Base-by-base conservation (phyloP, 179 eudicot genomes). In the Heliamphora pulchella region DNA sequence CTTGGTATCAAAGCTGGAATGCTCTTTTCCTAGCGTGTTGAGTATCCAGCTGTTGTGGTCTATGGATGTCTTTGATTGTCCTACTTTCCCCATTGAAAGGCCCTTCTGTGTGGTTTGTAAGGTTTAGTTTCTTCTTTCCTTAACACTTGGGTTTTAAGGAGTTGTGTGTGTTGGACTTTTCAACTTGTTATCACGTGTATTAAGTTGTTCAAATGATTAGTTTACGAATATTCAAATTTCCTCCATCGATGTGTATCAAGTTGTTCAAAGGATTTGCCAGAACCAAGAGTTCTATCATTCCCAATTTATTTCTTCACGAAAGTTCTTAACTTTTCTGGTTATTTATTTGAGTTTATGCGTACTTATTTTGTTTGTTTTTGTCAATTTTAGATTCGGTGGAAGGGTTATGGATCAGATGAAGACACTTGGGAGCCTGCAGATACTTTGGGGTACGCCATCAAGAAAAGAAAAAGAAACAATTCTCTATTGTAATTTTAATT, bases 381-480 rank as follows among this genome's bases (percentile, higher is more conserved):
- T 1, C 5, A 39, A 8, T 43, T 68, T 10, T 71, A 96, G 99
- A 88, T 96, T 0, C 85, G 88, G 0, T 96, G 98, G 99, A 92
- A 86, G 82, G 91, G 92, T 17, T 96, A 94, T 80, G 99, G 93
- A 1, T 80, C 89, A 0, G 86, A 82, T 46, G 86, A 87, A 2
- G 98, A 96, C 74, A 82, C 94, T 0, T 96, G 97, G 99, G 99
- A 96, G 75, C 99, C 97, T 3, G 41, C 85, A 18, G 95, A 89
- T 3, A 90, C 95, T 5, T 74, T 94, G 44, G 84, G 94, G 99
- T 96, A 90, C 81, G 80, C 14, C 48, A 58, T 48, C 20, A 55
- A 14, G 13, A 31, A 31, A 31, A 54, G 1, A 18, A 54, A 54
- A 39, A 22, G 13, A 17, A 8, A n/a, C 18, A 3, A 31, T 20